Base-by-base conservation (phyloP, 164 flowering plant species). In the Dillenia turbinata region DNA sequence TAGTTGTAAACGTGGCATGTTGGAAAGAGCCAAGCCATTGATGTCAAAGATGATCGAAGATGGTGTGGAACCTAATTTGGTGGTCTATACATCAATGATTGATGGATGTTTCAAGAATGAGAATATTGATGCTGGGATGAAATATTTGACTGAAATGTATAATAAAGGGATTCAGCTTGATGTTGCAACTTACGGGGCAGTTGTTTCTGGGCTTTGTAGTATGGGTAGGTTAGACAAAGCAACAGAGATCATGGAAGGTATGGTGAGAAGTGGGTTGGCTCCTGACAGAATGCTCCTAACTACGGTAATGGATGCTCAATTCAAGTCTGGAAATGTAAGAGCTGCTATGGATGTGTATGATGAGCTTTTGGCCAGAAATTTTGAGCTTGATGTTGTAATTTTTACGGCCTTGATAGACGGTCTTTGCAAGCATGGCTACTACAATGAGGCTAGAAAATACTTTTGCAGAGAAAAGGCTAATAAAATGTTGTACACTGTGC, bases 101-200 rank as follows among this genome's bases (percentile, higher is more conserved):
- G 73, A 74, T 67, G 78, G 80, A 49, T 64, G 67, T 33, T 79
- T 79, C 58, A 72, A 69, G 69, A 71, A 67, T 22, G 73, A 65
- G 12, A 64, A 74, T 54, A 44, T 60, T n/a, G 71, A 68, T 44
- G 57, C 43, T 56, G 80, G 78, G 8, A 43, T 72, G 67, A 61
- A 65, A 43, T 73, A 57, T 64, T 13, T 74, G 13, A 55, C 43
- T 44, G n/a, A 40, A 52, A 73, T 76, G 78, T 50, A 14, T 57
- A 58, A 61, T 16, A 57, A 53, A 17, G 71, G 72, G 52, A 68
- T 79, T 17, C 52, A 40, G 19, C 66, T 77, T 33, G 80, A 79
- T 70, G 58, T 72, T 8, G 49, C 73, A 2, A 64, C 77, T 15
- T 79, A 74, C 64, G 75, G 80, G 46, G 80, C 69, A 7, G 47